Evolutionary conservation across 176 grass and related monocot species (phyloP).

Genomic region (Luzula sylvatica): DNA sequence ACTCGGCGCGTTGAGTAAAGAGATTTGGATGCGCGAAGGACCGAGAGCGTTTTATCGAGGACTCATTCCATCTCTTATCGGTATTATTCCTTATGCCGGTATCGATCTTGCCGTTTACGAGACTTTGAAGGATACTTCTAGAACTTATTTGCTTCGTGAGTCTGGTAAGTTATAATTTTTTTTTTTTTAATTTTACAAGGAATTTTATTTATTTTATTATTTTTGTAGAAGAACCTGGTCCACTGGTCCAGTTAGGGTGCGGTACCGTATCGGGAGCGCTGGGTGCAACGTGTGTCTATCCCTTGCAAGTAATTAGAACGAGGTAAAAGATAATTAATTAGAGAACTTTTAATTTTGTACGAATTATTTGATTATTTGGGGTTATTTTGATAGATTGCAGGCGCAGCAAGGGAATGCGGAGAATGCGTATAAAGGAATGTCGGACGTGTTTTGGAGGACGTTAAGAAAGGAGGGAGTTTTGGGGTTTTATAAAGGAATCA

Average conservation of each 20-base stretch:
- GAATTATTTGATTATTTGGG: background rate
- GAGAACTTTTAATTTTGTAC: conserved; percentile 7
- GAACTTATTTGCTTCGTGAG: conserved; percentile 61
- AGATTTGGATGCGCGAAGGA: conserved; percentile 70
- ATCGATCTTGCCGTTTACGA: conserved; percentile 89
- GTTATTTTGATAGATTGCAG: conserved; percentile 49
- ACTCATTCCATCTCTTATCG: conserved; percentile 68
- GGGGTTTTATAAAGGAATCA: conserved; percentile 77
- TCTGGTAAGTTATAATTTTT: conserved; percentile 37
- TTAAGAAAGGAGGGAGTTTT: conserved; percentile 41
- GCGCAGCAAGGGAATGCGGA: conserved; percentile 38
- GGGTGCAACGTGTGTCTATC: conserved; percentile 82
- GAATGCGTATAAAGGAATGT: conserved; percentile 58
- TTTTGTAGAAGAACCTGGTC: conserved; percentile 14
- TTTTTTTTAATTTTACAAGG: conserved; percentile 1
- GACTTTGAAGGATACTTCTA: conserved; percentile 85
- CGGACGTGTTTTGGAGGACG: conserved; percentile 57
- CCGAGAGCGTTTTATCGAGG: conserved; percentile 85
- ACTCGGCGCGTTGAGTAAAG: conserved; percentile 44
- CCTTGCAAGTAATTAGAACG: conserved; percentile 87
- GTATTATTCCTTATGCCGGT: conserved; percentile 87
- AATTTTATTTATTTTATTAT: background rate
- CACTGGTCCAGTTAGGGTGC: conserved; percentile 69
- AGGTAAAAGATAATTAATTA: conserved; percentile 31
- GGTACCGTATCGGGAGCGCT: conserved; percentile 77